Percentiles rank a stretch among this genome's conserved stretches.
phyloP scores from a whole-genome alignment of 1,284 basidiomycete genomes.

The Sphaerobolus stellatus region DNA sequence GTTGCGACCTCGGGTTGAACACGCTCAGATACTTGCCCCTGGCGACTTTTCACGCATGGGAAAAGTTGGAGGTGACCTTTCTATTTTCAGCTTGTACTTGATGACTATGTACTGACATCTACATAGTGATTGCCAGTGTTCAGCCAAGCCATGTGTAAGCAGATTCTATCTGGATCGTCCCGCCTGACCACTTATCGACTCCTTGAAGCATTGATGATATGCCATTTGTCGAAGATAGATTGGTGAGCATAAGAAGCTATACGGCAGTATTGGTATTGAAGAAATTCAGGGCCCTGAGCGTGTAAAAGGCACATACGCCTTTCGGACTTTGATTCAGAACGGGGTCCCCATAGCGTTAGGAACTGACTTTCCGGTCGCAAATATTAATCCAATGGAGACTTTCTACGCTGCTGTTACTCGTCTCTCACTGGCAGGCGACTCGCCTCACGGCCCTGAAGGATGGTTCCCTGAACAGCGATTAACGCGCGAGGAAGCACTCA shows the following conservation, averaged over 20 bases:
- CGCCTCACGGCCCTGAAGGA: constrained; percentile 77
- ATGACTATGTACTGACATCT: neutral
- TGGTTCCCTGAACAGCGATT: constrained; percentile 79
- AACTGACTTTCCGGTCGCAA: constrained; percentile 90
- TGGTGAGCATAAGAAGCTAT: constrained; percentile 34
- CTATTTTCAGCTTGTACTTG: neutral
- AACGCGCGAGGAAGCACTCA: constrained; percentile 71
- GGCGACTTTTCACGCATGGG: constrained; percentile 71
- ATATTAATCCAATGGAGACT: constrained; percentile 74
- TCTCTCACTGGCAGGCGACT: constrained; percentile 63
- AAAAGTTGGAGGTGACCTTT: constrained; percentile 62
- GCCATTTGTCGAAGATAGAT: constrained; percentile 81
- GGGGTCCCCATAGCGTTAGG: constrained; percentile 67
- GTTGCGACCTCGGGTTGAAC: constrained; percentile 80
- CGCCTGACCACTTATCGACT: neutral
- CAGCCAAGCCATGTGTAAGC: constrained; percentile 82
- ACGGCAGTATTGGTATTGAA: neutral
- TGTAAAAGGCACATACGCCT: constrained; percentile 86
- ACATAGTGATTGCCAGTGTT: constrained; percentile 81
- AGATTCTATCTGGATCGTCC: neutral
- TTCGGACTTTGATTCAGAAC: constrained; percentile 66
- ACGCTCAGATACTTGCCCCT: constrained; percentile 81
- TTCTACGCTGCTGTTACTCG: constrained; percentile 88
- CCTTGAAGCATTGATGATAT: constrained; percentile 70
- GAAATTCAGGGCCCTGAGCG: constrained; percentile 58